Evolutionary conservation across 805 yeast genomes (phyloP).

Genomic region (Pichia californica): DNA sequence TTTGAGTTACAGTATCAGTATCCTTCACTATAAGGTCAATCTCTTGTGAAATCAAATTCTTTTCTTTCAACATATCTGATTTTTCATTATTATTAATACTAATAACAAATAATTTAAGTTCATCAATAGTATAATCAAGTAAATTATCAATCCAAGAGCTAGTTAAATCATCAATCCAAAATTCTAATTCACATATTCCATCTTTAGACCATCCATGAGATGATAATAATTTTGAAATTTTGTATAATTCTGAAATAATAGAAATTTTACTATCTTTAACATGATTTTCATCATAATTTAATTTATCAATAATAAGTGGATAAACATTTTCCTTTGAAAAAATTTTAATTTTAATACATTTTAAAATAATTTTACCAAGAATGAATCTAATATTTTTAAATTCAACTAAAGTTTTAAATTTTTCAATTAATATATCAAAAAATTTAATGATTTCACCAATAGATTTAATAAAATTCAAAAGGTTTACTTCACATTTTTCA

Average conservation of each 20-base stretch:
- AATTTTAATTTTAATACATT: conserved; percentile 17
- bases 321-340: conserved; percentile 22
- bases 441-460: conserved; percentile 19
- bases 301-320: conserved; percentile 21
- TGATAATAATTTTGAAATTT: conserved; percentile 19
- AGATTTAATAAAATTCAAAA: conserved; percentile 13
- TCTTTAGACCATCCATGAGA: conserved; percentile 26
- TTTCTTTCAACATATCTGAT: conserved; percentile 7
- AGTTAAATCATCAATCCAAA: conserved; percentile 28
- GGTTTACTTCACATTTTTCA: background rate
- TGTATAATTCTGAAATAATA: conserved; percentile 12
- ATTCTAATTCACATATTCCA: conserved; percentile 27
- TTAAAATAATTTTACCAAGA: conserved; percentile 18
- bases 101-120: conserved; percentile 19
- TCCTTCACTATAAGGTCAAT: background rate
- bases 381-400: conserved; percentile 14
- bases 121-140: conserved; percentile 22
- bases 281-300: conserved; percentile 9
- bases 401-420: conserved; percentile 9
- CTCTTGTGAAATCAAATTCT: conserved; percentile 1
- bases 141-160: conserved; percentile 25
- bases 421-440: conserved; percentile 14
- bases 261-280: conserved; percentile 1
- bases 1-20: background rate
- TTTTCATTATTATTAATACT: conserved; percentile 12